Percentiles rank a stretch among this genome's conserved stretches.
These are phyloP conservation scores for Vitis rotundifolia DNA, from an alignment of 164 flowering plant genomes.

Conservation along the genomic window DNA sequence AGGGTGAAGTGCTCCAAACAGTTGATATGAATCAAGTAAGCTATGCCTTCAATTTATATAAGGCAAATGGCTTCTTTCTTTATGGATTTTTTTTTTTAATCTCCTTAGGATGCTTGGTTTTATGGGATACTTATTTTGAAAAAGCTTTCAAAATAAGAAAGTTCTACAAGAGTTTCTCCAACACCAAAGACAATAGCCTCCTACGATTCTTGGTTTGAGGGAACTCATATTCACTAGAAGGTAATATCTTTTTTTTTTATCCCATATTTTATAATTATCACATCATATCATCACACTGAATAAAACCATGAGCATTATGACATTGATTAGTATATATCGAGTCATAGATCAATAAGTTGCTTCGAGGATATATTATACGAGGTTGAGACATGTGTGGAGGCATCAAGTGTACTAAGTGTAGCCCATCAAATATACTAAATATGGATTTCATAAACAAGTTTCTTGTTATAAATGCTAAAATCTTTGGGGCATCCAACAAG, in stretches of 20 bases:
- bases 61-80: not conserved
- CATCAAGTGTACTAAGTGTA: no score
- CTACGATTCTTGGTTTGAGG: slow-evolving; percentile 79
- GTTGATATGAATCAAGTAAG: slow-evolving; percentile 96
- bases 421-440: no score
- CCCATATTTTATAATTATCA: not conserved
- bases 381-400: no score
- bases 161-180: slow-evolving; percentile 74
- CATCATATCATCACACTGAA: not conserved
- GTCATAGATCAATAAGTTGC: no score
- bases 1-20: slow-evolving; percentile 92
- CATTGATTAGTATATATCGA: no score
- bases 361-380: no score
- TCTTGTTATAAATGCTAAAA: no score
- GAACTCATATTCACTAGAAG: slow-evolving; percentile 97
- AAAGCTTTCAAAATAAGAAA: slow-evolving; percentile 92
- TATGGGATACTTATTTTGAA: slow-evolving; percentile 82
- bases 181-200: slow-evolving; percentile 46
- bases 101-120: slow-evolving; percentile 4
- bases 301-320: no score
- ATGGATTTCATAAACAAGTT: no score
- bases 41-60: not conserved
- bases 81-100: slow-evolving; percentile 11
- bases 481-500: no score
- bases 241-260: slow-evolving; percentile 30